Evolutionary conservation across 2,329 filamentous ascomycete genomes (phyloP).

Genomic region (Taxawa tesnikishii): DNA sequence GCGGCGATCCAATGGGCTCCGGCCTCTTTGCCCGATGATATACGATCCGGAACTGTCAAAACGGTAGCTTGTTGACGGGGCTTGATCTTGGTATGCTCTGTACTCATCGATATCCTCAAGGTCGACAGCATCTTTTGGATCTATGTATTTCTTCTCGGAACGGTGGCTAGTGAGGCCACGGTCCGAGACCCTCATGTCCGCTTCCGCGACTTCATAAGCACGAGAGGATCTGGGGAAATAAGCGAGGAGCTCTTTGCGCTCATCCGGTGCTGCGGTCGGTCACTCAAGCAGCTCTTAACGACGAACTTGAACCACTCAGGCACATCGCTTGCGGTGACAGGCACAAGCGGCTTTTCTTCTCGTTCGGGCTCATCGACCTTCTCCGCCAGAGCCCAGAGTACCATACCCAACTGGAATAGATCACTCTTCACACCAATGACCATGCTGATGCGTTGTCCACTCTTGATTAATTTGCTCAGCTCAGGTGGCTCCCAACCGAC

Average conservation of each 20-base stretch:
- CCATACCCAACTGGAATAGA: conserved; percentile 92
- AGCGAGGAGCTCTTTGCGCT: conserved; percentile 66
- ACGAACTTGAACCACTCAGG: conserved; percentile 70
- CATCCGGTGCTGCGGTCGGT: conserved; percentile 58
- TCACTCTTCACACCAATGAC: conserved; percentile 98
- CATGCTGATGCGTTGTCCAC: conserved; percentile 83
- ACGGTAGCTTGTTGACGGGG: conserved; percentile 29
- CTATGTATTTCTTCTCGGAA: conserved; percentile 35
- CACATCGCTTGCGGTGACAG: conserved; percentile 45
- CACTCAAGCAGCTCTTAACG: conserved; percentile 63
- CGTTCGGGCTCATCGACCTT: conserved; percentile 78
- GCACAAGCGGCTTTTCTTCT: conserved; percentile 42
- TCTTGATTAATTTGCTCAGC: conserved; percentile 71
- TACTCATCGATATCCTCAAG: conserved; percentile 29
- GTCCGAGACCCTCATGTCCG: conserved; percentile 17
- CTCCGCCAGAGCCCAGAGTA: conserved; percentile 81
- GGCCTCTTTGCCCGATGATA: conserved; percentile 24
- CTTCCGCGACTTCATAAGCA: not conserved
- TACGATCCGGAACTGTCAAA: conserved; percentile 32
- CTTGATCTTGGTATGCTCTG: conserved; percentile 14
- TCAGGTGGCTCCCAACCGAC: conserved; percentile 97
- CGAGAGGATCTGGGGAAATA: too few species aligned
- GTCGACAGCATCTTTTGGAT: conserved; percentile 30
- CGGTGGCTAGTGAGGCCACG: conserved; percentile 24
- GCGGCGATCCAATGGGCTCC: conserved; percentile 21